Conservation (phyloP, 2,329 filamentous ascomycete species). For the Verruconis gallopava region DNA sequence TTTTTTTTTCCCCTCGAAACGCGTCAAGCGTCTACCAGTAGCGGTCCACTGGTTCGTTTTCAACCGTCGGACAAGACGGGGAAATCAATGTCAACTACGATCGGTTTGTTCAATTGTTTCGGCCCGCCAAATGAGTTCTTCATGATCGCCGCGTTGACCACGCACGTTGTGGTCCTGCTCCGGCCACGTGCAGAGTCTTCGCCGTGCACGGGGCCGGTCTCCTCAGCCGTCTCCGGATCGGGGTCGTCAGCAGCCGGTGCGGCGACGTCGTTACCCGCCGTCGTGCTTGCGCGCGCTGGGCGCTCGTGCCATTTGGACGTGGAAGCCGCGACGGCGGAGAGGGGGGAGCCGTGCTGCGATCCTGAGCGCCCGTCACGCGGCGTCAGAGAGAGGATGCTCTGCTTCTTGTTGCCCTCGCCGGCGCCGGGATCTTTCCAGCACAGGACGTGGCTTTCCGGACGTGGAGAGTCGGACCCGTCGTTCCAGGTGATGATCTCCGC, state of each 20-base stretch:
- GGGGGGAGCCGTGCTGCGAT: too few species aligned
- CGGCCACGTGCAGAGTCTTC: slow-evolving; percentile 15
- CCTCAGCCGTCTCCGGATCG: background rate
- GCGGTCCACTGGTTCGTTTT: too few species aligned
- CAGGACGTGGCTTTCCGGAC: slow-evolving; percentile 31
- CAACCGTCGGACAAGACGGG: slow-evolving; percentile 38
- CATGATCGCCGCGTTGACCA: slow-evolving; percentile 70
- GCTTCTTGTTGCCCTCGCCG: slow-evolving; percentile 41
- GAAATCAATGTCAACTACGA: slow-evolving; percentile 71
- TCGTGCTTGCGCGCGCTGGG: slow-evolving; percentile 25
- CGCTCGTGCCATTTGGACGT: too few species aligned
- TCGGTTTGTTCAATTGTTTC: slow-evolving; percentile 61
- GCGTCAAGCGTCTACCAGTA: too few species aligned
- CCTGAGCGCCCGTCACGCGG: too few species aligned
- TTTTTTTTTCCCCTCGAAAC: too few species aligned
- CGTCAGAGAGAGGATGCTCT: slow-evolving; percentile 27
- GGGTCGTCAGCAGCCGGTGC: slow-evolving; percentile 10
- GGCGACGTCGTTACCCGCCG: slow-evolving; percentile 5
- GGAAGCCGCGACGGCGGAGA: too few species aligned
- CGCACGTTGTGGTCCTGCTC: slow-evolving; percentile 53
- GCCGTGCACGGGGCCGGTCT: slow-evolving; percentile 1
- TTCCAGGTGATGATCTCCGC: slow-evolving; percentile 56
- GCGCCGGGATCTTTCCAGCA: slow-evolving; percentile 48
- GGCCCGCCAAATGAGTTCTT: slow-evolving; percentile 47
- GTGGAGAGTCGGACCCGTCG: background rate